phyloP scores from a whole-genome alignment of 805 yeast species.

The Metschnikowia baotianmanensis region DNA sequence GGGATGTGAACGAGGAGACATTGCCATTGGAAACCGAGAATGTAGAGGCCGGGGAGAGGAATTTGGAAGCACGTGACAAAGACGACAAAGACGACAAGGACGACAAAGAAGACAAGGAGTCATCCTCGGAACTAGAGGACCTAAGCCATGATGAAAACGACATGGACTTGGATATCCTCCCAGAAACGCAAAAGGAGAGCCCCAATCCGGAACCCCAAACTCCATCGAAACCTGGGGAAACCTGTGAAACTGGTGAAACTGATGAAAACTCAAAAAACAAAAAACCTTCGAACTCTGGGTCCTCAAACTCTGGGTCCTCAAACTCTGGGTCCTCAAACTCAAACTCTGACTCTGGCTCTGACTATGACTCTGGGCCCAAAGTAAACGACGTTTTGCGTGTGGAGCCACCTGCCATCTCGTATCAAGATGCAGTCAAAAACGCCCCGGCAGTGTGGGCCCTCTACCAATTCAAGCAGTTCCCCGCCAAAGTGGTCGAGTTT shows the following conservation, averaged over 20 bases:
- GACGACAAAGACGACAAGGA: not conserved
- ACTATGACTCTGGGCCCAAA: no score
- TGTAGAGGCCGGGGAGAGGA: constrained; percentile 11
- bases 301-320: no score
- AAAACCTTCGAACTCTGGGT: not conserved
- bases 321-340: no score
- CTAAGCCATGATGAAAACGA: constrained; percentile 17
- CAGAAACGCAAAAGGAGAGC: not conserved
- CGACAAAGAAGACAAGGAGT: not conserved
- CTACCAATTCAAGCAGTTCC: constrained; percentile 47
- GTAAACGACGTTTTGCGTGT: not conserved
- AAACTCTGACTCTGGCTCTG: no score
- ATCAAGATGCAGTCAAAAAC: constrained; percentile 14
- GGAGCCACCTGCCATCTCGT: not conserved
- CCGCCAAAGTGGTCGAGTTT: constrained; percentile 42
- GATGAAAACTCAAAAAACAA: not conserved
- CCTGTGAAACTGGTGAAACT: not conserved
- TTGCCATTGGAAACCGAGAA: constrained; percentile 24
- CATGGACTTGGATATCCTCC: constrained; percentile 9
- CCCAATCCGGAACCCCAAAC: no score
- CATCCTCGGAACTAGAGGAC: constrained; percentile 25
- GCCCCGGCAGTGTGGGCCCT: constrained; percentile 52
- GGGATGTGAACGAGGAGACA: constrained; percentile 7
- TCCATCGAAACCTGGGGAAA: not conserved
- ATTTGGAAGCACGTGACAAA: constrained; percentile 7